phyloP scores from a whole-genome alignment of 176 grass and related monocot species.

The Secale cereale region DNA sequence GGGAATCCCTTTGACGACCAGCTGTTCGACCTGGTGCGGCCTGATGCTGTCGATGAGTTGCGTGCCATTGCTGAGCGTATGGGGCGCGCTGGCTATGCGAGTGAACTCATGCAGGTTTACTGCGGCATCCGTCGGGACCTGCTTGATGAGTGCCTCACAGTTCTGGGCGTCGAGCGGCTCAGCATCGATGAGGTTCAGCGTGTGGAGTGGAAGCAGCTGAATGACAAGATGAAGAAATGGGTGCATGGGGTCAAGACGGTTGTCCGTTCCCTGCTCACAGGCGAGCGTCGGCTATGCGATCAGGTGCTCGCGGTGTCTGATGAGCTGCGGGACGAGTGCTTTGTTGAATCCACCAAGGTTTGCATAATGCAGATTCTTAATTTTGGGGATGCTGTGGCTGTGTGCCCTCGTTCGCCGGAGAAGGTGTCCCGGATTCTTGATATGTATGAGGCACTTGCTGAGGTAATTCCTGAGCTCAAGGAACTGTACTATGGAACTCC shows the following conservation, averaged over 20 bases:
- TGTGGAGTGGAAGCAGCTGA: conserved; percentile 71
- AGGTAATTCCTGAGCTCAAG: conserved; percentile 75
- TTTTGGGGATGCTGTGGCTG: conserved; percentile 84
- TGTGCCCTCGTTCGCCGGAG: conserved; percentile 70
- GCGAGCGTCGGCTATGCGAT: conserved; percentile 70
- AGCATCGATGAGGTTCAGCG: conserved; percentile 98
- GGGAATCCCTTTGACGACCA: conserved; percentile 60
- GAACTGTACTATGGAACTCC: conserved; percentile 60
- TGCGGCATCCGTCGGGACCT: conserved; percentile 70
- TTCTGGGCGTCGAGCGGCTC: conserved; percentile 76
- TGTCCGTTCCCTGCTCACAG: conserved; percentile 59
- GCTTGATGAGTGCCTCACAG: conserved; percentile 72
- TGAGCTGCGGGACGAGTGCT: conserved; percentile 74
- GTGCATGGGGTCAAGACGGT: conserved; percentile 77
- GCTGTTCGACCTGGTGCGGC: conserved; percentile 65
- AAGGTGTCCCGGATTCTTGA: conserved; percentile 88
- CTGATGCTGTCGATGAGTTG: conserved; percentile 54
- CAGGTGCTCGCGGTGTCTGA: conserved; percentile 61
- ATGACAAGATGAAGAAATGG: conserved; percentile 99
- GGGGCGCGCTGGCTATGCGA: conserved; percentile 55
- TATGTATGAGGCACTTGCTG: conserved; percentile 89
- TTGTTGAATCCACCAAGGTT: conserved; percentile 71
- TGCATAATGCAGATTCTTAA: conserved; percentile 88
- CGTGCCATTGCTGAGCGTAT: conserved; percentile 66
- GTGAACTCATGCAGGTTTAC: conserved; percentile 78